Evolutionary conservation across 179 eudicot species (phyloP).

Genomic region (Spinacia oleracea): DNA sequence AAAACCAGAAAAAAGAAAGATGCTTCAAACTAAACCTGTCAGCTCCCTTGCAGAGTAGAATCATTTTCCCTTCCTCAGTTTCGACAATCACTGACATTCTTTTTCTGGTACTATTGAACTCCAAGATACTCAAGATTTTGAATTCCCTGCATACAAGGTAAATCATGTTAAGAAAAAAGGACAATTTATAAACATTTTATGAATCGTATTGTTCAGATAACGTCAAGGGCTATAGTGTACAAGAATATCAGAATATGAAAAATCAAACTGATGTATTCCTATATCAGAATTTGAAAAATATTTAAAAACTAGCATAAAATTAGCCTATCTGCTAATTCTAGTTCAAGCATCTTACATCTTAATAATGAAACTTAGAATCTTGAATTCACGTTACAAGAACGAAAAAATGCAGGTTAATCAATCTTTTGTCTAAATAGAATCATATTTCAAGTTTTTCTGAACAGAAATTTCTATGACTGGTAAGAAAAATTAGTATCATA

Average conservation of each 20-base stretch:
- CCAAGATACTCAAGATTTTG: constrained; percentile 52
- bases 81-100: constrained; percentile 71
- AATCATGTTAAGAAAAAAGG: constrained; percentile 2
- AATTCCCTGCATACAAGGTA: constrained; percentile 37
- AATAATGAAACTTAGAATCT: no score
- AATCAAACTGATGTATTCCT: no score
- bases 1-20: neutral
- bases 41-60: constrained; percentile 86
- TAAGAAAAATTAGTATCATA: no score
- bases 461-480: no score
- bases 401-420: no score
- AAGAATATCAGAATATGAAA: no score
- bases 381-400: no score
- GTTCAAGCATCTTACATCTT: no score
- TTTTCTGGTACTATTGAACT: constrained; percentile 71
- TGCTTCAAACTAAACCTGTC: constrained; percentile 58
- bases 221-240: neutral
- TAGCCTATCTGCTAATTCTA: no score
- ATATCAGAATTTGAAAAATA: no score
- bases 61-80: constrained; percentile 59
- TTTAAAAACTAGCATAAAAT: neutral
- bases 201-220: neutral
- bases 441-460: no score
- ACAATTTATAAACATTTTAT: neutral
- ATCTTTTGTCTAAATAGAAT: no score